Conservation (phyloP, 805 yeast species). For the Starmerella tilneyi region DNA sequence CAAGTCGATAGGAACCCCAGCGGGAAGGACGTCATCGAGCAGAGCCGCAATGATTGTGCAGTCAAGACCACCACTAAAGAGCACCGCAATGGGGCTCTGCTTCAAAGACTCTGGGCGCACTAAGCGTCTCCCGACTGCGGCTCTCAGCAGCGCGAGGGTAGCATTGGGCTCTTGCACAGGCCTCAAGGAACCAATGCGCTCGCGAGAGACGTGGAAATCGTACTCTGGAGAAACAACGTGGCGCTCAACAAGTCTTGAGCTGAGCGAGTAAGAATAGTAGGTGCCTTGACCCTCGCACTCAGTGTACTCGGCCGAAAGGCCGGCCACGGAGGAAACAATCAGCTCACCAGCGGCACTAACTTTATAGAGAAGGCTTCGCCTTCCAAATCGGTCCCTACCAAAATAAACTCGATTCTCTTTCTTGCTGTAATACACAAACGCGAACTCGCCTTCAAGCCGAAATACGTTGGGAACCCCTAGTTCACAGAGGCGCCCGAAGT, state of each 20-base stretch:
- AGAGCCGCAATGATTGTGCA: slow-evolving; percentile 66
- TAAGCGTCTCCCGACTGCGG: slow-evolving; percentile 18
- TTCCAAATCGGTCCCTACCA: slow-evolving; percentile 78
- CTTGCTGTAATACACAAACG: slow-evolving; percentile 42
- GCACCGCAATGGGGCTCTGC: slow-evolving; percentile 39
- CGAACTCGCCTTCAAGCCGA: slow-evolving; percentile 70
- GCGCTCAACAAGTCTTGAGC: neutral
- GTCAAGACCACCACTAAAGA: slow-evolving; percentile 93
- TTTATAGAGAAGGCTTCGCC: slow-evolving; percentile 56
- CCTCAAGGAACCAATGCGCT: too few species aligned
- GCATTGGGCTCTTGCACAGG: too few species aligned
- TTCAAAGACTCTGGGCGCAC: slow-evolving; percentile 5
- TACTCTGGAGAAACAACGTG: neutral
- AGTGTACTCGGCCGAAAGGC: slow-evolving; percentile 8
- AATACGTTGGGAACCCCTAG: slow-evolving; percentile 30
- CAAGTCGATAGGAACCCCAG: slow-evolving; percentile 46
- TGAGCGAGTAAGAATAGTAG: slow-evolving; percentile 12
- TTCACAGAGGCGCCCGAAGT: slow-evolving; percentile 32
- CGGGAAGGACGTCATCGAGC: slow-evolving; percentile 27
- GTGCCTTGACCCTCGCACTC: slow-evolving; percentile 25
- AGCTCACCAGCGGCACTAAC: slow-evolving; percentile 21
- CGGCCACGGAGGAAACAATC: slow-evolving; percentile 18
- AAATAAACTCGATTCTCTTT: slow-evolving; percentile 41
- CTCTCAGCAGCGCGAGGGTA: slow-evolving; percentile 2
- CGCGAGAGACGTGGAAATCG: neutral